A percentile compares a stretch with the other conserved stretches of the same genome.
Evolutionary conservation across 495 filamentous ascomycete species (phyloP).

Genomic region (Jackrogersella multiformis): DNA sequence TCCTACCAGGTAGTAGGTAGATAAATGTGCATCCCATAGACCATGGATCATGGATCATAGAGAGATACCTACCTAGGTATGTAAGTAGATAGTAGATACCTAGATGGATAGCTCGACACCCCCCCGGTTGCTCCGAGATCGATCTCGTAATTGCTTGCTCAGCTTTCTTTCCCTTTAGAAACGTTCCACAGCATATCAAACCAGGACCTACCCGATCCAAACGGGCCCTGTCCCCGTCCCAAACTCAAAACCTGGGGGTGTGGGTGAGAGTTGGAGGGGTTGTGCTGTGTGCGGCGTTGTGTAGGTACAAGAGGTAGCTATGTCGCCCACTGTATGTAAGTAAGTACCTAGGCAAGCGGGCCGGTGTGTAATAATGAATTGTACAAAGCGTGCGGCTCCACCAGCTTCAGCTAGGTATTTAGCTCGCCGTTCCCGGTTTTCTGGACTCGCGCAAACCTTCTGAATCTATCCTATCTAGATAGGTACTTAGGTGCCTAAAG

Average conservation of each 20-base stretch:
- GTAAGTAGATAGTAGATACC: neutral
- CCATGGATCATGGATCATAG: too few relatives aligned
- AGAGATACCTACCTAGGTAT: neutral
- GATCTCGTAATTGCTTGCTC: slow-evolving; percentile 22
- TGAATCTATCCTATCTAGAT: neutral
- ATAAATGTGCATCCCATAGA: too few relatives aligned
- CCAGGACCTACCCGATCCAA: slow-evolving; percentile 26
- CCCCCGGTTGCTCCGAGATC: slow-evolving; percentile 1
- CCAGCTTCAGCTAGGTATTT: too few relatives aligned
- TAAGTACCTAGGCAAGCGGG: too few relatives aligned
- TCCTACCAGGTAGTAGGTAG: too few relatives aligned
- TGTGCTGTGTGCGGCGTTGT: neutral
- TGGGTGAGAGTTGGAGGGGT: neutral
- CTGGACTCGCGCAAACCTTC: slow-evolving; percentile 19
- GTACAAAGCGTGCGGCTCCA: slow-evolving; percentile 19
- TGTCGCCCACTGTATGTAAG: too few relatives aligned
- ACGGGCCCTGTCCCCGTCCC: slow-evolving; percentile 35
- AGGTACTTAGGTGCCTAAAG: too few relatives aligned
- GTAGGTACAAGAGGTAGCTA: too few relatives aligned
- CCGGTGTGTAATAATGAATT: too few relatives aligned
- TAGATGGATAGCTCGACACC: neutral
- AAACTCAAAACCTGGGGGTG: slow-evolving; percentile 36
- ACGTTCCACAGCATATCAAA: slow-evolving; percentile 34
- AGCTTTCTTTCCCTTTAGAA: slow-evolving; percentile 3
- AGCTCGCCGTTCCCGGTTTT: slow-evolving; percentile 29